These are phyloP conservation scores for Vitis cinerea DNA, from an alignment of 164 flowering plant genomes.

Conservation along the genomic window DNA sequence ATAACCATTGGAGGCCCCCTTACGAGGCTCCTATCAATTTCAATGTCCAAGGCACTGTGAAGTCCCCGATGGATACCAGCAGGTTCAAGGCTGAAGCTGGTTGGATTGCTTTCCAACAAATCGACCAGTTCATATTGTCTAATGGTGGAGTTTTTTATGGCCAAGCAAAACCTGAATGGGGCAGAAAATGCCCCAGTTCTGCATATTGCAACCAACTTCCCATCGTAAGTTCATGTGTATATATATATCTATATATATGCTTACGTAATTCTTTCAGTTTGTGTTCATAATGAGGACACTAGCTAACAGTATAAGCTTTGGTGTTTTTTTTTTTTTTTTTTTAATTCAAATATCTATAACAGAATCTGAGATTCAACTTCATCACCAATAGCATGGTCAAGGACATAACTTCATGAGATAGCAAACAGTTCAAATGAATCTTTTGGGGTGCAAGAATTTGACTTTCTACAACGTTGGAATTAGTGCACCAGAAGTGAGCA, in stretches of 20 bases:
- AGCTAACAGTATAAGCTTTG: no score
- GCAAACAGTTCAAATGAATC: conserved; percentile 17
- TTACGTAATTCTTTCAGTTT: no score
- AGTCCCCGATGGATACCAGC: no score
- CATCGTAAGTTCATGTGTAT: neutral
- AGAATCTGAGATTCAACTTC: conserved; percentile 34
- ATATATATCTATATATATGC: no score
- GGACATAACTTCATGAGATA: conserved; percentile 25
- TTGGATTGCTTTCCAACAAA: conserved; percentile 17
- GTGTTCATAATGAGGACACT: no score
- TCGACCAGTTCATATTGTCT: conserved; percentile 14
- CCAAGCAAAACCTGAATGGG: conserved; percentile 21
- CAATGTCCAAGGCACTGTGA: no score
- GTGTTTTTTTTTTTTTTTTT: neutral
- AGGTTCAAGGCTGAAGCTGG: conserved; percentile 6
- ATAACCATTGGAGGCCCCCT: conserved; percentile 24
- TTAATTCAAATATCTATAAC: neutral
- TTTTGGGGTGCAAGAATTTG: conserved; percentile 24
- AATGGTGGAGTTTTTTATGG: conserved; percentile 27
- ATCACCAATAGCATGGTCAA: conserved; percentile 20
- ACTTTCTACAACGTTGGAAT: conserved; percentile 15
- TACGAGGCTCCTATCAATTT: no score
- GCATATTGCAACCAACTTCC: conserved; percentile 8
- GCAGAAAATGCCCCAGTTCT: conserved; percentile 6
- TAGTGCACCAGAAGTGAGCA: conserved; percentile 28